Percentiles rank a stretch among this genome's conserved stretches.
phyloP scores from a whole-genome alignment of 2,329 filamentous ascomycete species.

The Penicillium sumatraense region DNA sequence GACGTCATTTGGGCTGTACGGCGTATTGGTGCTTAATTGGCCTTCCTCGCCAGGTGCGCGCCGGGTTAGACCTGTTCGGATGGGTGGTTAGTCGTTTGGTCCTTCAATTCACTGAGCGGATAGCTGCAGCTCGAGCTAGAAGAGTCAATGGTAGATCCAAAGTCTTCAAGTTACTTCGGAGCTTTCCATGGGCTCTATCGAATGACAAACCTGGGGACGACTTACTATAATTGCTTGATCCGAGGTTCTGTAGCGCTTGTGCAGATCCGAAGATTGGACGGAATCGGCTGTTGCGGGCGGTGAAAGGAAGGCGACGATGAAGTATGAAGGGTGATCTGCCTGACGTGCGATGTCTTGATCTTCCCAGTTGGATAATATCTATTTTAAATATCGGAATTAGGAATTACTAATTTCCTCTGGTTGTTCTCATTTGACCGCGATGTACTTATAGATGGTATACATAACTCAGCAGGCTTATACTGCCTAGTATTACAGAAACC shows the following conservation, averaged over 20 bases:
- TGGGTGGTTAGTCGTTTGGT: slow-evolving; percentile 12
- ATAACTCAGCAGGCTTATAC: no score
- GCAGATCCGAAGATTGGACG: slow-evolving; percentile 21
- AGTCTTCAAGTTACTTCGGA: neutral
- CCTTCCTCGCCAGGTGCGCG: slow-evolving; percentile 18
- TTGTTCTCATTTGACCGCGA: no score
- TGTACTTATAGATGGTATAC: no score
- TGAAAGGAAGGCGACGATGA: slow-evolving; percentile 11
- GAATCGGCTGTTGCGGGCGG: slow-evolving; percentile 27
- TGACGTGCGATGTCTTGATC: no score
- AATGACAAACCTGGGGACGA: neutral
- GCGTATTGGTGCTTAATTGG: slow-evolving; percentile 17
- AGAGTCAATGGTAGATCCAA: neutral
- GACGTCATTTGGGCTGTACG: slow-evolving; percentile 25
- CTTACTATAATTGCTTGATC: slow-evolving; percentile 27
- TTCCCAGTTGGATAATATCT: no score
- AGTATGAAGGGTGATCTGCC: neutral
- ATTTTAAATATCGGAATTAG: no score
- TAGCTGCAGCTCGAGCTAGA: neutral
- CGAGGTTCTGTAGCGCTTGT: slow-evolving; percentile 25
- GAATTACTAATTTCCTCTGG: no score
- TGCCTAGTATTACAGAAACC: no score
- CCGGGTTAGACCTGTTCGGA: slow-evolving; percentile 21
- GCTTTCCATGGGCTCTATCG: neutral
- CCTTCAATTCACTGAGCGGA: slow-evolving; percentile 3